Evolutionary conservation across 495 filamentous ascomycete species (phyloP), one percentile per base, ranked within the genome.

Genomic region (Baudoinia panamericana): DNA sequence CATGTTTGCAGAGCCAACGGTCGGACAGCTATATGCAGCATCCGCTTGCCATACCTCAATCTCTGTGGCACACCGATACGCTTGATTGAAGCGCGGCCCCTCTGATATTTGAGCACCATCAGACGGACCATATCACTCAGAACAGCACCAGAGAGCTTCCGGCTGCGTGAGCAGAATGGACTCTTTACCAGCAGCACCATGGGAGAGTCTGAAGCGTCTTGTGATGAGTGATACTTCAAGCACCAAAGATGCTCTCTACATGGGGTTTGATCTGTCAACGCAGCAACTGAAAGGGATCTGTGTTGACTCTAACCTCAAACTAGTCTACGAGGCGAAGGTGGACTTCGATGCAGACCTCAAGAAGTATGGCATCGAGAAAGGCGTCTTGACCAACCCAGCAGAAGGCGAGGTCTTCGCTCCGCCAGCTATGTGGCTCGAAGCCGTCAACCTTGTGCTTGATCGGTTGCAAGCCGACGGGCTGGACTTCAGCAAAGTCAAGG

Each of bases 261-360:
- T 95, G 42, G 88, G 88, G 29, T 88, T 95, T 57, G 88, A 97
- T 60, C 80, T 97, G 32, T 93, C 86, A 19, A 96, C 90, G 41
- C 90, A 95, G 62, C 86, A 94, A 57, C 68, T 95, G 20, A 97
- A 97, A 70, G 84, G 82, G 71, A 47, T 97, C 50, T 78, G 83
- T 36, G 78, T 93, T 45, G 75, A 78, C 29, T 82, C 84, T 8
- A 66, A 80, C 61, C 69, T 95, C 58, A 74, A 78, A 58, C 73
- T 85, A 58, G 63, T 78, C 54, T 68, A 76, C 48, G 75, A 84
- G 58, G 80, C 79, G 34, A 82, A 82, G 49, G 78, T 82, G 44
- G 77, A 80, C 56, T 84, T 84, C 43, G 74, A 75, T 39, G 68
- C 75, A 45, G 84, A 93, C 57, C 84, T 92, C 10, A 56, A 54